Evolutionary conservation across 106 monocot species (phyloP).

Genomic region (Allium cepa): DNA sequence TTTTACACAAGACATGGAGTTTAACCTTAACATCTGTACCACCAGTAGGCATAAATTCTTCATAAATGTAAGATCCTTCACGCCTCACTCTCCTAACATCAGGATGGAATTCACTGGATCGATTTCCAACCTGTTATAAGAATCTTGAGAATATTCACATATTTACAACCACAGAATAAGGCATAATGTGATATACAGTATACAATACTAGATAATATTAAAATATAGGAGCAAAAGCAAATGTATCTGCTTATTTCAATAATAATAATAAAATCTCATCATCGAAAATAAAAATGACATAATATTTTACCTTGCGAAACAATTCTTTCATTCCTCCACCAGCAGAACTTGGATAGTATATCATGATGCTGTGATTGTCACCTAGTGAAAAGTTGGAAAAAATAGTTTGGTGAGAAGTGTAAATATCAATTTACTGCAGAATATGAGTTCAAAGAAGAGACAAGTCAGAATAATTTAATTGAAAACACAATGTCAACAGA

Average conservation of each 20-base stretch:
- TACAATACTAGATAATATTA: background rate
- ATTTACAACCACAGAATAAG: background rate
- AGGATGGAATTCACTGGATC: conserved; percentile 97
- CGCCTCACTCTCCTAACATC: conserved; percentile 93
- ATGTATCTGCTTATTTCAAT: too few relatives aligned
- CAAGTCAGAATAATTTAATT: too few relatives aligned
- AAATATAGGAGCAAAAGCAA: background rate
- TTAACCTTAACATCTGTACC: conserved; percentile 98
- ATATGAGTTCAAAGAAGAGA: too few relatives aligned
- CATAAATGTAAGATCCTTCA: conserved; percentile 96
- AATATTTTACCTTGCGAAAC: conserved; percentile 73
- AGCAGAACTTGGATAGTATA: conserved; percentile 98
- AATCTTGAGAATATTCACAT: conserved; percentile 5
- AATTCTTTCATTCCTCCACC: conserved; percentile 99
- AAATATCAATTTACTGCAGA: too few relatives aligned
- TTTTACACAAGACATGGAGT: background rate
- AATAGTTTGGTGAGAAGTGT: background rate
- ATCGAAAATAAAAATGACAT: background rate
- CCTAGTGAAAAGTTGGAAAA: conserved; percentile 30
- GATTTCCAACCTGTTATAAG: conserved; percentile 70
- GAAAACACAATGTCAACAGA: too few relatives aligned
- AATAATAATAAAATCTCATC: too few relatives aligned
- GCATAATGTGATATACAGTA: background rate
- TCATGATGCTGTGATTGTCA: conserved; percentile 99
- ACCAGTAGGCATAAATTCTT: conserved; percentile 99